A percentile compares a stretch with the other conserved stretches of the same genome.
Conservation (phyloP, 2,329 filamentous ascomycete species). For the Aureobasidium sp. region DNA sequence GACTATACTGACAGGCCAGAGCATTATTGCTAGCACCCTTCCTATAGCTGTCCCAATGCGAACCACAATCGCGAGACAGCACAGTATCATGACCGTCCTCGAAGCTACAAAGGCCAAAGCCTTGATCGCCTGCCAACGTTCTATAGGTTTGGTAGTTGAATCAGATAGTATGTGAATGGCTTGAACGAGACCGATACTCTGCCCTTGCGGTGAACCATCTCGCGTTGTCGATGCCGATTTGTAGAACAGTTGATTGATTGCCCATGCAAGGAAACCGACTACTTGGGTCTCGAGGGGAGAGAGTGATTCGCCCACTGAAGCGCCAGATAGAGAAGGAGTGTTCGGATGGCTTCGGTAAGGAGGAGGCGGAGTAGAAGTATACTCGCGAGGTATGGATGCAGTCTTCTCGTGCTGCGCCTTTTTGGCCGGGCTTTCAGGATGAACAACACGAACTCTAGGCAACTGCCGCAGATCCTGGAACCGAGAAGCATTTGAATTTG, state of each 20-base stretch:
- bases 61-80: slow-evolving; percentile 23
- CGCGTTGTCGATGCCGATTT: slow-evolving; percentile 7
- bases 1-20: slow-evolving; percentile 27
- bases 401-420: neutral
- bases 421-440: slow-evolving; percentile 18
- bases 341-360: slow-evolving; percentile 15
- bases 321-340: neutral
- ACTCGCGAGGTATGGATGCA: slow-evolving; percentile 21
- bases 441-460: slow-evolving; percentile 24
- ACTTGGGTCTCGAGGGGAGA: neutral
- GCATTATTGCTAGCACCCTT: slow-evolving; percentile 22
- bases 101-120: slow-evolving; percentile 20
- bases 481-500: slow-evolving; percentile 4
- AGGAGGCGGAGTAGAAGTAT: slow-evolving; percentile 15
- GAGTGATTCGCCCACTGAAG: neutral
- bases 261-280: neutral
- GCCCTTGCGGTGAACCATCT: neutral
- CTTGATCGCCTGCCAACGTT: slow-evolving; percentile 24
- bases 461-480: slow-evolving; percentile 20
- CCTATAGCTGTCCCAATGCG: slow-evolving; percentile 23
- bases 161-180: slow-evolving; percentile 18
- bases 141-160: slow-evolving; percentile 19
- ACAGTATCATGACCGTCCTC: slow-evolving; percentile 23
- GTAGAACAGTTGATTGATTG: neutral
- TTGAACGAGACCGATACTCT: slow-evolving; percentile 17